phyloP scores from a whole-genome alignment of 2,329 filamentous ascomycete species.

The Talaromyces piceae region DNA sequence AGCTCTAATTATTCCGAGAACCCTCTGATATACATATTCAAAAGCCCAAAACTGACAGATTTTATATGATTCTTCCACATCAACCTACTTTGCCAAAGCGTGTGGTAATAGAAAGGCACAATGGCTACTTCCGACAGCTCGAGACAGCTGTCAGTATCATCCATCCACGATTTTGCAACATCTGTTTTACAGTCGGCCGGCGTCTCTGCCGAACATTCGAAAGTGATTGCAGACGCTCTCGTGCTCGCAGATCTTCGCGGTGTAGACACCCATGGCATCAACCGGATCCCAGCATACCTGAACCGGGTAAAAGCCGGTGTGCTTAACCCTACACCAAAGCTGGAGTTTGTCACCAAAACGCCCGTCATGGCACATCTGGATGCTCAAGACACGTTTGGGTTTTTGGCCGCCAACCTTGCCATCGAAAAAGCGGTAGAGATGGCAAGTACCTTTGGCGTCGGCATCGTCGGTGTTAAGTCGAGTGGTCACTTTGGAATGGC shows the following conservation, averaged over 20 bases:
- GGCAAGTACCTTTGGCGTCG: slow-evolving; percentile 16
- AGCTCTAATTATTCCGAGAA: too few species aligned
- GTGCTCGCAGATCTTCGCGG: slow-evolving; percentile 19
- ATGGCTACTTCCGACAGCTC: not conserved
- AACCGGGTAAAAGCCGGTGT: slow-evolving; percentile 16
- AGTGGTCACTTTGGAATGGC: slow-evolving; percentile 22
- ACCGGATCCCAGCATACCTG: slow-evolving; percentile 17
- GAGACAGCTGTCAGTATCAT: not conserved
- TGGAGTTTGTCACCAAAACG: slow-evolving; percentile 15
- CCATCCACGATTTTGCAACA: not conserved
- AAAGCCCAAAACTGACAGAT: not conserved
- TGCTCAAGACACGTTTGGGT: slow-evolving; percentile 22
- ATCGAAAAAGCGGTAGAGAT: slow-evolving; percentile 14
- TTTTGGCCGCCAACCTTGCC: slow-evolving; percentile 17
- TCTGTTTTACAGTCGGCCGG: not conserved
- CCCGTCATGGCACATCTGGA: slow-evolving; percentile 21
- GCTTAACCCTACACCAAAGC: slow-evolving; percentile 13
- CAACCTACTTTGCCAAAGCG: not conserved
- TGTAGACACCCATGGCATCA: slow-evolving; percentile 21
- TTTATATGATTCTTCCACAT: too few species aligned
- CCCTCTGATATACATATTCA: not conserved
- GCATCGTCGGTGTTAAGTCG: slow-evolving; percentile 17
- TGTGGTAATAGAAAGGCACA: not conserved
- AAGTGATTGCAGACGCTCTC: slow-evolving; percentile 13
- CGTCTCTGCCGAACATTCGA: not conserved